Evolutionary conservation across 176 grass and related monocot genomes (phyloP), one percentile per base, ranked within the genome.

Genomic region (Melocanna baccifera): DNA sequence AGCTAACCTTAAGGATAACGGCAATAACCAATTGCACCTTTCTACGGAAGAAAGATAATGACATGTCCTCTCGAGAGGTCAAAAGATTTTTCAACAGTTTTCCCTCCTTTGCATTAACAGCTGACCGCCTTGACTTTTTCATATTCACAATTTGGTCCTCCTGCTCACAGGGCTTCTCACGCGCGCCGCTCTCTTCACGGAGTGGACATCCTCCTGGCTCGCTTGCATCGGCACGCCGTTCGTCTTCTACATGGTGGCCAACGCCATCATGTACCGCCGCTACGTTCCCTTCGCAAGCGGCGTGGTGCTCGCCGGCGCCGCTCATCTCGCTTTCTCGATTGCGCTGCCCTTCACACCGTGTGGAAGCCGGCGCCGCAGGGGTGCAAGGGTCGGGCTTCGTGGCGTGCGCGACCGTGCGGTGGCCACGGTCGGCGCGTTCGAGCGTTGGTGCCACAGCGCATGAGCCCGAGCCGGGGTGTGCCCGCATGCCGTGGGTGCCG

Each of bases 231-330:
- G 96, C 85, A 99, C 96, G 62, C 93, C 96, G 83, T 96, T 96
- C 78, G 96, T 99, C 74, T 99, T 99, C 85, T 99, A 99, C 90
- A 99, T 99, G 93, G 96, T 99, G 18, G 88, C 91, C 83, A 99
- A 96, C 76, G 96, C 96, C 51, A 83, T 99, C 36, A 64, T 99
- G 23, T 99, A 94, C 86, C 93, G 88, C 80, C 96, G 96, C 32
- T 99, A 98, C 77, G 91, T 81, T 2, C 66, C 63, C 47, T 10
- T 4, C 4, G 34, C 34, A 4, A 36, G 34, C 34, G 34, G 34
- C 34, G 34, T 4, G 36, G n/a, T 5, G 77, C 0, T 88, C 84
- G 89, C 89, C 85, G 40, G 92, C 91, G 41, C 58, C 73, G n/a
- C 96, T 96, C 86, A 84, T 99, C 7, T 52, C 0, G 36, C 63